A percentile compares a stretch with the other conserved stretches of the same genome.
Evolutionary conservation across 2,329 filamentous ascomycete genomes (phyloP).

Genomic region (Diaporthe sp.): DNA sequence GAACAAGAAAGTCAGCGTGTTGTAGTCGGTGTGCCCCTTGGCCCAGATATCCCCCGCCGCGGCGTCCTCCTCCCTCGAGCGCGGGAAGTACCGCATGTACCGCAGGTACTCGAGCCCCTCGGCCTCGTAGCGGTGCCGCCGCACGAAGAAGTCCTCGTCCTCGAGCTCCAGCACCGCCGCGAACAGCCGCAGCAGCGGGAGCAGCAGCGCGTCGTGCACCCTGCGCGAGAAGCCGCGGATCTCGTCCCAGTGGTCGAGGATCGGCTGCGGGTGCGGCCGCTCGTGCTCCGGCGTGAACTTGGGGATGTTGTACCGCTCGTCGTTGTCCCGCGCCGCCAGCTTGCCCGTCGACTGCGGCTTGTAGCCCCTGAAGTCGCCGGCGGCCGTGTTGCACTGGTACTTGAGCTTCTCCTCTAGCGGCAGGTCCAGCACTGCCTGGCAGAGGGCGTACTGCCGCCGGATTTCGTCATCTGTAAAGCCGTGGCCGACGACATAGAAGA

Average conservation of each 20-base stretch:
- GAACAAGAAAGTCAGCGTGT: constrained; percentile 64
- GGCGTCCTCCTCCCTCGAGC: constrained; percentile 43
- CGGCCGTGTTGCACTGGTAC: constrained; percentile 47
- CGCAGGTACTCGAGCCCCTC: constrained; percentile 47
- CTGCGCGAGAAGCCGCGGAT: constrained; percentile 44
- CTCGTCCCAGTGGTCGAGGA: constrained; percentile 46
- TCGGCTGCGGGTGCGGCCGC: constrained; percentile 44
- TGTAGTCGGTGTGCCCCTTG: constrained; percentile 48
- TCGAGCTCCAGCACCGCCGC: constrained; percentile 47
- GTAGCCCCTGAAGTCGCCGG: constrained; percentile 49
- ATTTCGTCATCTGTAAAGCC: constrained; percentile 37
- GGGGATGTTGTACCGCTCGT: constrained; percentile 47
- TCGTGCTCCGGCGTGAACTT: constrained; percentile 45
- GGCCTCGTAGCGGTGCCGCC: constrained; percentile 47
- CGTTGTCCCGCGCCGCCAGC: constrained; percentile 44
- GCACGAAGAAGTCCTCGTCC: constrained; percentile 45
- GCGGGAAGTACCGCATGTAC: constrained; percentile 48
- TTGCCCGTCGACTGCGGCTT: constrained; percentile 44
- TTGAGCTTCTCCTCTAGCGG: constrained; percentile 39
- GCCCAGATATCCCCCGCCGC: constrained; percentile 44
- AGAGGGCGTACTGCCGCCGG: constrained; percentile 35
- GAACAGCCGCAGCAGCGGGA: constrained; percentile 40
- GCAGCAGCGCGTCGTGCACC: constrained; percentile 42
- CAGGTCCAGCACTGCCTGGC: constrained; percentile 37
- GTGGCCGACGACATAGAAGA: constrained; percentile 47